These are phyloP conservation scores for Axilococcus clingmanii DNA, from an alignment of 139 green algal genomes.

Conservation along the genomic window DNA sequence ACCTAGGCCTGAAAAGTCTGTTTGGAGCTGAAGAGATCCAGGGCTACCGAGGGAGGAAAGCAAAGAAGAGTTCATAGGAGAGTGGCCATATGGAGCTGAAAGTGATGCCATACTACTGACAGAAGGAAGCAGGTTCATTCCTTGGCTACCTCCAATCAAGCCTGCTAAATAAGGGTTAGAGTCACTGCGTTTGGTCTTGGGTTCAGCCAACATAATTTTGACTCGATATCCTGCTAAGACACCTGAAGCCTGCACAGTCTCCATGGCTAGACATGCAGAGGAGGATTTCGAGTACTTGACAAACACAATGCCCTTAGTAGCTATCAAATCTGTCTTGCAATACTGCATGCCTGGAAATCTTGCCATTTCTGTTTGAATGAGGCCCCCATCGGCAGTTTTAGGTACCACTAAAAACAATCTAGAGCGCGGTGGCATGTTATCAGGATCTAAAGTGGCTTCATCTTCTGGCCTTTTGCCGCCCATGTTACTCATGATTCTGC, in stretches of 20 bases:
- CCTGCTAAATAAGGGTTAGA: too few relatives aligned
- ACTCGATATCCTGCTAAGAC: slow-evolving; percentile 71
- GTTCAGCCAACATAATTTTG: slow-evolving; percentile 87
- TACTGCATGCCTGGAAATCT: slow-evolving; percentile 72
- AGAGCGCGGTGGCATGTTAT: slow-evolving; percentile 75
- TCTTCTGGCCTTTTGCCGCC: slow-evolving; percentile 1
- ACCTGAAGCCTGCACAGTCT: slow-evolving; percentile 47
- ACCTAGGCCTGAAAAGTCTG: too few relatives aligned
- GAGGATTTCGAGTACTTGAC: slow-evolving; percentile 75
- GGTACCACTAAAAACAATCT: slow-evolving; percentile 86
- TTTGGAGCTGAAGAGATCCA: too few relatives aligned
- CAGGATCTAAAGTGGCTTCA: slow-evolving; percentile 45
- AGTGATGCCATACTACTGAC: too few relatives aligned
- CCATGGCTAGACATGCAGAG: slow-evolving; percentile 59
- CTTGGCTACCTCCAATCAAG: too few relatives aligned
- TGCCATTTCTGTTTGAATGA: slow-evolving; percentile 63
- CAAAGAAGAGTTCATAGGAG: too few relatives aligned
- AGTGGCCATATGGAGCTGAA: too few relatives aligned
- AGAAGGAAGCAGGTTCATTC: too few relatives aligned
- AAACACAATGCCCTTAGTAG: slow-evolving; percentile 78
- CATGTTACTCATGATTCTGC: too few relatives aligned
- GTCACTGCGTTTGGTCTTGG: slow-evolving; percentile 65
- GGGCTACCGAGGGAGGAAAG: too few relatives aligned
- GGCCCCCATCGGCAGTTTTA: slow-evolving; percentile 56
- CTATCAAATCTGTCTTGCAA: slow-evolving; percentile 85